These are phyloP conservation scores for Parathielavia hyrcaniae DNA, from an alignment of 495 filamentous ascomycete genomes.

Conservation along the genomic window DNA sequence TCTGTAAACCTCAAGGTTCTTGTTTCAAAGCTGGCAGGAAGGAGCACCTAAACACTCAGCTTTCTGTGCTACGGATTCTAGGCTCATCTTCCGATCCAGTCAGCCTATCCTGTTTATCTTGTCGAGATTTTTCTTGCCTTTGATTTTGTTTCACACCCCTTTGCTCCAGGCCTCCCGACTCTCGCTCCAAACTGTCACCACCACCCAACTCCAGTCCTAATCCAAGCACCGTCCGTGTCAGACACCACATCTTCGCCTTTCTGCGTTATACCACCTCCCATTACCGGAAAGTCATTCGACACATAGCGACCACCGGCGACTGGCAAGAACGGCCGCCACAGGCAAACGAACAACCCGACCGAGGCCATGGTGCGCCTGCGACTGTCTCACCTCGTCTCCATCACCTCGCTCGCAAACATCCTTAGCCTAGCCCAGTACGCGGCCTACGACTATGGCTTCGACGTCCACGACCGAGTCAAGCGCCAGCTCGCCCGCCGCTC, in stretches of 20 bases:
- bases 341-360: neutral
- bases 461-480: slow-evolving; percentile 24
- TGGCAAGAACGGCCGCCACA: neutral
- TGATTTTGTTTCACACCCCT: neutral
- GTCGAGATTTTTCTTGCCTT: neutral
- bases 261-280: neutral
- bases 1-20: neutral
- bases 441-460: slow-evolving; percentile 41
- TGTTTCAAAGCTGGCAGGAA: neutral
- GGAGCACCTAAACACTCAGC: neutral
- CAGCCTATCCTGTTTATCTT: neutral
- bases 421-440: slow-evolving; percentile 19
- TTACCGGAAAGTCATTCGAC: neutral
- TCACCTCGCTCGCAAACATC: neutral
- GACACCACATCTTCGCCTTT: neutral
- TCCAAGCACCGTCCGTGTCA: neutral
- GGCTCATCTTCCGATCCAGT: neutral
- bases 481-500: slow-evolving; percentile 21
- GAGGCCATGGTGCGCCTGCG: slow-evolving; percentile 13
- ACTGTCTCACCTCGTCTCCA: slow-evolving; percentile 8
- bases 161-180: no score
- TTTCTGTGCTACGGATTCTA: neutral
- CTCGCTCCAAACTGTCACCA: no score
- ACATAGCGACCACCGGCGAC: no score
- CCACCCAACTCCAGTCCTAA: neutral